These are phyloP conservation scores for Pythium sukuiense DNA, from an alignment of 352 stramenopile genomes.

Conservation along the genomic window DNA sequence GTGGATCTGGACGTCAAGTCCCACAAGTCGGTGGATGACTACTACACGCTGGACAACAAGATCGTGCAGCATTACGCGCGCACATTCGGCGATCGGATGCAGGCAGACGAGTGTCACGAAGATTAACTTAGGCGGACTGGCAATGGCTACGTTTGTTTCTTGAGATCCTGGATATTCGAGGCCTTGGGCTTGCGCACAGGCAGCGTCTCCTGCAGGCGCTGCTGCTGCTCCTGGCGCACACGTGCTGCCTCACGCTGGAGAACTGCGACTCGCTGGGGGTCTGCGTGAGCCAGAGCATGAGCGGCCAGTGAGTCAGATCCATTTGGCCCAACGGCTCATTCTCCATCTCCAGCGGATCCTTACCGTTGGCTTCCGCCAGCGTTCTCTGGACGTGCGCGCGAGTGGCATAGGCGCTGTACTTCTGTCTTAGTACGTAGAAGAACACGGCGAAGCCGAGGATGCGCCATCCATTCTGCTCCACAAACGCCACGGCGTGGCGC, in stretches of 20 bases:
- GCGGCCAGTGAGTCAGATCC: slow-evolving; percentile 11
- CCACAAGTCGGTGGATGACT: slow-evolving; percentile 60
- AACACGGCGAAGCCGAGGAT: slow-evolving; percentile 37
- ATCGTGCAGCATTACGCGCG: slow-evolving; percentile 63
- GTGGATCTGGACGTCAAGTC: slow-evolving; percentile 77
- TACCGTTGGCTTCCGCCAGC: slow-evolving; percentile 57
- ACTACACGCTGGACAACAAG: slow-evolving; percentile 79
- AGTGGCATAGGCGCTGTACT: slow-evolving; percentile 34
- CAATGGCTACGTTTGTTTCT: slow-evolving; percentile 4
- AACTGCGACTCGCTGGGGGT: slow-evolving; percentile 51
- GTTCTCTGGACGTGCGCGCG: slow-evolving; percentile 33
- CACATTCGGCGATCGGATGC: slow-evolving; percentile 36
- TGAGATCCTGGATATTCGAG: slow-evolving; percentile 2
- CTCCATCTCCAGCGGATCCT: slow-evolving; percentile 5
- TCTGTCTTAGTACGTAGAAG: slow-evolving; percentile 28
- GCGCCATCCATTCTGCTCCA: slow-evolving; percentile 62
- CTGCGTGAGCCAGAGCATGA: slow-evolving; percentile 26
- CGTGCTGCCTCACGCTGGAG: slow-evolving; percentile 57
- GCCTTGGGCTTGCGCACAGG: slow-evolving; percentile 12
- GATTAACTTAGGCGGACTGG: slow-evolving; percentile 10
- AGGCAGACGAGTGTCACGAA: slow-evolving; percentile 27
- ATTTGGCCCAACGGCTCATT: slow-evolving; percentile 2
- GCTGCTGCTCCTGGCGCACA: slow-evolving; percentile 57
- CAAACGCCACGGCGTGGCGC: slow-evolving; percentile 13
- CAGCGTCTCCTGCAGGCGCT: slow-evolving; percentile 35